A percentile compares a stretch with the other conserved stretches of the same genome.
Conservation (phyloP, 1,139 yeast species). For the Yamadazyma sp. region DNA sequence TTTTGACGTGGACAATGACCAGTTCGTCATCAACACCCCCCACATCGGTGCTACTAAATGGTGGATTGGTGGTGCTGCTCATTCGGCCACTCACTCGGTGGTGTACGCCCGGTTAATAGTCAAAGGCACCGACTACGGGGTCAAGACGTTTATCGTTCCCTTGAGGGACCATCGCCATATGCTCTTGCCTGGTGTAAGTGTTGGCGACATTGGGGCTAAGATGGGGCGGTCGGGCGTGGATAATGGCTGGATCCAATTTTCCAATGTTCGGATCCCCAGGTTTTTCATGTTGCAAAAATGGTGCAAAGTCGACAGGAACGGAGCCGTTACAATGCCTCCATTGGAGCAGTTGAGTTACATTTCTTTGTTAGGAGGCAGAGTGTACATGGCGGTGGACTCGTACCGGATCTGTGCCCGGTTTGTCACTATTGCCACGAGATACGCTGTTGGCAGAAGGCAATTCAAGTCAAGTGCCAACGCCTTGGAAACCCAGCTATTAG, state of each 20-base stretch:
- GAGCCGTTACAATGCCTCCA: slow-evolving; percentile 45
- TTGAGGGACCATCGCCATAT: slow-evolving; percentile 47
- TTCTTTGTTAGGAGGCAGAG: slow-evolving; percentile 48
- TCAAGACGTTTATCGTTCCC: slow-evolving; percentile 50
- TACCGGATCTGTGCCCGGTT: slow-evolving; percentile 44
- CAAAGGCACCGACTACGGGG: slow-evolving; percentile 48
- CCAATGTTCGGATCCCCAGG: slow-evolving; percentile 46
- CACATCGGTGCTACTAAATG: slow-evolving; percentile 53
- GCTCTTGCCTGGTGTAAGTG: slow-evolving; percentile 42
- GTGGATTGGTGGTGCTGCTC: slow-evolving; percentile 57
- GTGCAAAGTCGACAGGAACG: slow-evolving; percentile 42
- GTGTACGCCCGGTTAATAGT: slow-evolving; percentile 47
- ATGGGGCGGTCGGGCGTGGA: slow-evolving; percentile 54
- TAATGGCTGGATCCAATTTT: slow-evolving; percentile 52
- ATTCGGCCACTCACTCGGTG: slow-evolving; percentile 46
- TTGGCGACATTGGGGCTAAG: slow-evolving; percentile 51
- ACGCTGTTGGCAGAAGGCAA: slow-evolving; percentile 48
- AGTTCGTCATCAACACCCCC: slow-evolving; percentile 47
- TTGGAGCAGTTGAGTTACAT: slow-evolving; percentile 49
- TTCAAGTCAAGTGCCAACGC: slow-evolving; percentile 30
- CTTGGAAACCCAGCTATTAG: slow-evolving; percentile 41
- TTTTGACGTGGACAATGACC: slow-evolving; percentile 40
- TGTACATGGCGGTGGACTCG: slow-evolving; percentile 45
- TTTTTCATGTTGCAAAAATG: slow-evolving; percentile 50
- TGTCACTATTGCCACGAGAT: slow-evolving; percentile 44